These are phyloP conservation scores for Ganoderma leucocontextum DNA, from an alignment of 1,284 basidiomycete genomes.

Conservation along the genomic window DNA sequence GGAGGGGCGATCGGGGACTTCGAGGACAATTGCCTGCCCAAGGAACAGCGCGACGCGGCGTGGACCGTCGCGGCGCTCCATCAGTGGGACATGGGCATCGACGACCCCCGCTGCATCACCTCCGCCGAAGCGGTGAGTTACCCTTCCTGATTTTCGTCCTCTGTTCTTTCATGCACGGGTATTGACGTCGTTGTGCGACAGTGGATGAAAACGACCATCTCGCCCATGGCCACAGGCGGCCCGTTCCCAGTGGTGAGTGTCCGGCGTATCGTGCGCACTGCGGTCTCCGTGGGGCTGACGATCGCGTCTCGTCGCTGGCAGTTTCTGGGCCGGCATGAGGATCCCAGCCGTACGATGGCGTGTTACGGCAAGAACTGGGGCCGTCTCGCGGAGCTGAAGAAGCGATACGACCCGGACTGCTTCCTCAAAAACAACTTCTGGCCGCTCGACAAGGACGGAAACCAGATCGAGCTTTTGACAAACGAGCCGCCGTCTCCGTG, in stretches of 20 bases:
- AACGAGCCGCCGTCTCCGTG: slow-evolving; percentile 59
- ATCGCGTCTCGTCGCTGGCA: slow-evolving; percentile 41
- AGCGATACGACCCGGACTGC: slow-evolving; percentile 75
- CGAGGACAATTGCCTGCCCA: slow-evolving; percentile 78
- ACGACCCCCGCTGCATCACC: slow-evolving; percentile 80
- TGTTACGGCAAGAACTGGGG: slow-evolving; percentile 81
- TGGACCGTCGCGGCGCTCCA: slow-evolving; percentile 92
- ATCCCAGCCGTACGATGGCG: slow-evolving; percentile 64
- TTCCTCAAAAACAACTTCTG: slow-evolving; percentile 81
- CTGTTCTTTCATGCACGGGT: too few relatives aligned
- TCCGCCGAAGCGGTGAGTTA: slow-evolving; percentile 78
- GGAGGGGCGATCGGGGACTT: slow-evolving; percentile 83
- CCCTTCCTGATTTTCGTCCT: not conserved
- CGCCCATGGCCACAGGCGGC: slow-evolving; percentile 76
- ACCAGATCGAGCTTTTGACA: slow-evolving; percentile 53
- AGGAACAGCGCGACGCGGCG: slow-evolving; percentile 76
- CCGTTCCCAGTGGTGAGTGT: slow-evolving; percentile 83
- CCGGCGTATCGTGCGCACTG: not conserved
- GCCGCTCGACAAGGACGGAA: slow-evolving; percentile 68
- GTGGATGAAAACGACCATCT: slow-evolving; percentile 82
- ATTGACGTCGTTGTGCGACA: slow-evolving; percentile 37
- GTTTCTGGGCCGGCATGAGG: slow-evolving; percentile 83
- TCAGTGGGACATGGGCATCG: slow-evolving; percentile 87
- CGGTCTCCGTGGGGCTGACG: not conserved
- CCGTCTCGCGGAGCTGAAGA: slow-evolving; percentile 74